Conservation (phyloP, 208 protist genomes). For the Trypanosoma melophagium region DNA sequence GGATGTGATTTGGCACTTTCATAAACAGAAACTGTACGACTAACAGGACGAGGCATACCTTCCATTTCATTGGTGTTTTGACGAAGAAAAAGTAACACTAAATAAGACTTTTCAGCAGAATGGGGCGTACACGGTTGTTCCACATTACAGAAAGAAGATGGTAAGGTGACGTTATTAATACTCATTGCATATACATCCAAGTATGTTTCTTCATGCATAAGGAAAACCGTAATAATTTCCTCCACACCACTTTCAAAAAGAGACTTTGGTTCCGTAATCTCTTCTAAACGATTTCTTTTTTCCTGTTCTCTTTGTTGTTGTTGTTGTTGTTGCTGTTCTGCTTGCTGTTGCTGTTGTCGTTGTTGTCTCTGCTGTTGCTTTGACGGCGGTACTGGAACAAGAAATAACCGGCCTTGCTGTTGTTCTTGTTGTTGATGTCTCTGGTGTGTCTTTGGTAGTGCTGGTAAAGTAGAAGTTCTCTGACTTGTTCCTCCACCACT, state of each 20-base stretch:
- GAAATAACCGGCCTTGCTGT: not conserved
- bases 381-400: conserved; percentile 12
- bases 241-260: conserved; percentile 24
- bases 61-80: not conserved
- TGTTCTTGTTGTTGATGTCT: too few species aligned
- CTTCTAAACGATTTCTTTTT: conserved; percentile 3
- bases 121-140: not conserved
- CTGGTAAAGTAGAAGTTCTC: conserved; percentile 17
- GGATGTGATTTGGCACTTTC: too few species aligned
- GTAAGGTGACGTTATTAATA: not conserved
- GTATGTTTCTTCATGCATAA: not conserved
- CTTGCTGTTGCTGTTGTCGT: not conserved
- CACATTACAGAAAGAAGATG: conserved; percentile 5
- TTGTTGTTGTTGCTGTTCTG: too few species aligned
- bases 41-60: not conserved
- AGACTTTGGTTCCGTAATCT: conserved; percentile 6
- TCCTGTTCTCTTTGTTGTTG: not conserved
- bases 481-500: not conserved
- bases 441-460: conserved; percentile 18
- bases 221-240: not conserved
- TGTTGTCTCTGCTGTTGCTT: not conserved
- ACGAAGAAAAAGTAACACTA: conserved; percentile 5
- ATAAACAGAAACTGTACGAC: too few species aligned
- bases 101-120: conserved; percentile 6
- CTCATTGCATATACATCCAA: conserved; percentile 27